Evolutionary conservation across 2,329 filamentous ascomycete genomes (phyloP).

Genomic region (Plectosphaerella plurivora): DNA sequence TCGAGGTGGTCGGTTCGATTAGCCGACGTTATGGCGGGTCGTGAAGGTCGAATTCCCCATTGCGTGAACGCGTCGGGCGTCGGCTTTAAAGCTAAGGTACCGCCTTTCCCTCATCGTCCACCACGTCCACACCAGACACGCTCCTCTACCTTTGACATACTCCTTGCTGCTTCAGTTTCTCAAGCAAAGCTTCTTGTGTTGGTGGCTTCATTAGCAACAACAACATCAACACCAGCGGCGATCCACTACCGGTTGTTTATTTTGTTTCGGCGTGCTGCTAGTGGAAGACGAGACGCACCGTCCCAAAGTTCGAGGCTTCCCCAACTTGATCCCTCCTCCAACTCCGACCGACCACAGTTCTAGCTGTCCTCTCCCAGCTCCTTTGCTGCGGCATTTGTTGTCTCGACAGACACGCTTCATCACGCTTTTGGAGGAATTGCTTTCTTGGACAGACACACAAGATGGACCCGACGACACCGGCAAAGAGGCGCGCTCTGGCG

Average conservation of each 20-base stretch:
- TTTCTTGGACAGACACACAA: not conserved
- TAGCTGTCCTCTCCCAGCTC: not conserved
- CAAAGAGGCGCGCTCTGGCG: conserved; percentile 45
- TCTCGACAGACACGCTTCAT: not conserved
- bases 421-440: not conserved
- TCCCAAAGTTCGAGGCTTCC: too few relatives aligned
- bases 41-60: not conserved
- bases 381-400: too few relatives aligned
- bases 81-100: too few relatives aligned
- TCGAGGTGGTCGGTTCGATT: not conserved
- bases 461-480: conserved; percentile 27
- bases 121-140: not conserved
- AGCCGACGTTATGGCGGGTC: not conserved
- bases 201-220: not conserved
- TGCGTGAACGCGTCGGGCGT: too few relatives aligned
- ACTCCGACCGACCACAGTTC: too few relatives aligned
- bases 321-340: too few relatives aligned
- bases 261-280: not conserved
- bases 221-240: too few relatives aligned
- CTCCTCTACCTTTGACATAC: not conserved
- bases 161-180: not conserved
- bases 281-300: too few relatives aligned
- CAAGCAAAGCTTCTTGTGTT: not conserved
- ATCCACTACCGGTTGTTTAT: conserved; percentile 1
- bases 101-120: not conserved